phyloP scores from a whole-genome alignment of 257 asterid genomes.

The Perilla frutescens region DNA sequence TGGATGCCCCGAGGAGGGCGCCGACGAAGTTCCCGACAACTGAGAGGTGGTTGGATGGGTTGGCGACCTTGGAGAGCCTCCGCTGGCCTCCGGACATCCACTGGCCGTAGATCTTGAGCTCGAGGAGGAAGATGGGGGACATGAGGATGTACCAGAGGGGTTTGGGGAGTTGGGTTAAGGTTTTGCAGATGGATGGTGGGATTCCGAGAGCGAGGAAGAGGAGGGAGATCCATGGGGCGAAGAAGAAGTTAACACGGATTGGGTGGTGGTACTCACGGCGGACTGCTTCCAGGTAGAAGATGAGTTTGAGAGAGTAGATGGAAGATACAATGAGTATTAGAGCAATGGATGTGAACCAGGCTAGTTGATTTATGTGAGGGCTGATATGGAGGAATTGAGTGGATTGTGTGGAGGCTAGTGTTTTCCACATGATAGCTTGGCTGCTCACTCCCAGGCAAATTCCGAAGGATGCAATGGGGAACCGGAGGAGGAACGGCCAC shows the following conservation, averaged over 20 bases:
- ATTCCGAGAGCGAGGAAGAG: conserved; percentile 73
- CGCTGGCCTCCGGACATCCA: conserved; percentile 98
- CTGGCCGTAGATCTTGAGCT: conserved; percentile 91
- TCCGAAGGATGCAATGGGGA: conserved; percentile 81
- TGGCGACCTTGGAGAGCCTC: conserved; percentile 91
- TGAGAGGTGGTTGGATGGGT: conserved; percentile 84
- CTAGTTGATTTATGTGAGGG: conserved; percentile 55
- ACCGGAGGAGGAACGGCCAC: conserved; percentile 96
- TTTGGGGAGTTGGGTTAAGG: conserved; percentile 35
- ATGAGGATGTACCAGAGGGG: conserved; percentile 84
- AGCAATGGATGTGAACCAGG: conserved; percentile 70
- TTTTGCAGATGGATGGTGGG: conserved; percentile 58
- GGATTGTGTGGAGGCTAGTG: conserved; percentile 65
- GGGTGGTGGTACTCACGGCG: conserved; percentile 97
- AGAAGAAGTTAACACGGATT: conserved; percentile 87
- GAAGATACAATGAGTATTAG: conserved; percentile 49
- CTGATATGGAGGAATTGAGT: conserved; percentile 68
- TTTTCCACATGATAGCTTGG: conserved; percentile 96
- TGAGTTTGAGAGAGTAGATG: conserved; percentile 57
- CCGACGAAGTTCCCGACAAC: conserved; percentile 90
- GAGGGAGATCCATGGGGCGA: conserved; percentile 87
- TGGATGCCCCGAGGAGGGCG: conserved; percentile 87
- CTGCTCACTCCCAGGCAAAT: conserved; percentile 89
- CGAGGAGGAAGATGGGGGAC: conserved; percentile 71
- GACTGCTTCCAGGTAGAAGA: conserved; percentile 89